These are phyloP conservation scores for Solanum chaucha DNA, from an alignment of 257 asterid genomes.

Conservation along the genomic window DNA sequence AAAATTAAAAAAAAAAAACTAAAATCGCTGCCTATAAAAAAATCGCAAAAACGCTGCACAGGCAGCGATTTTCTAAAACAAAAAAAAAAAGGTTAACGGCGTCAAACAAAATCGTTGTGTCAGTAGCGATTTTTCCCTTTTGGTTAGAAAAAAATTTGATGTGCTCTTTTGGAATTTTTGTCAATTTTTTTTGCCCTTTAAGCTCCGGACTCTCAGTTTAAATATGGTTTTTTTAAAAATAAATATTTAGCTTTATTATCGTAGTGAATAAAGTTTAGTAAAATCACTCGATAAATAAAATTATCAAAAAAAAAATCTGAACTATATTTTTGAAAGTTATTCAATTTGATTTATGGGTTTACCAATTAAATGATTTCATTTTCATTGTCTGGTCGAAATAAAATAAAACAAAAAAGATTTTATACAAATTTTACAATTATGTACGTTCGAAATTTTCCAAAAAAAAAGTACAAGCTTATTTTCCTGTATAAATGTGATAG, in stretches of 20 bases:
- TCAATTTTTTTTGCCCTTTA: too few species aligned
- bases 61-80: too few species aligned
- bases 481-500: background rate
- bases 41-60: too few species aligned
- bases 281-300: background rate
- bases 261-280: background rate
- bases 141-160: too few species aligned
- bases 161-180: too few species aligned
- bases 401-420: too few species aligned
- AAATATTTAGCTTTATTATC: background rate
- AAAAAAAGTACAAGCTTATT: background rate
- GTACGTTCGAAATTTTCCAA: background rate
- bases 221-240: background rate
- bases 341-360: background rate
- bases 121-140: too few species aligned
- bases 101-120: too few species aligned
- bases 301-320: background rate
- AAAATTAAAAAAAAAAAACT: too few species aligned
- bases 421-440: background rate
- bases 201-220: background rate
- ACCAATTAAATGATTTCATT: background rate
- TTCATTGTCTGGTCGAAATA: background rate
- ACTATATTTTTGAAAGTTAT: background rate
- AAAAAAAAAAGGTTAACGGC: too few species aligned
- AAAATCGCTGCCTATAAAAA: too few species aligned